A percentile compares a stretch with the other conserved stretches of the same genome.
These are phyloP conservation scores for Neltuma alba DNA, from an alignment of 306 rosid genomes.

Conservation along the genomic window DNA sequence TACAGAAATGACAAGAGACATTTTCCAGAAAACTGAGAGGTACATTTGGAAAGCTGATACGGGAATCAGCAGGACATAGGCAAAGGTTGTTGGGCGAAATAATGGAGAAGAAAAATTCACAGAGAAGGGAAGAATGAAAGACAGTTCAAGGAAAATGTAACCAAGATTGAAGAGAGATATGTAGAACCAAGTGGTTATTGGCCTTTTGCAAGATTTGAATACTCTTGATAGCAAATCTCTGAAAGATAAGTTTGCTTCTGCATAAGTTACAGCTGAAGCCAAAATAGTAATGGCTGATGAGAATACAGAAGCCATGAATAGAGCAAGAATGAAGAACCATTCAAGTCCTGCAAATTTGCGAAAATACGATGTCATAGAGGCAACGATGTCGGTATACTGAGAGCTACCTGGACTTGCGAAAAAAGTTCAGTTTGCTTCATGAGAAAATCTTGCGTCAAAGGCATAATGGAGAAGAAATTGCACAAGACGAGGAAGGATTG, in stretches of 20 bases:
- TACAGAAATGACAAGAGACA: constrained; percentile 35
- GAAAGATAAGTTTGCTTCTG: background rate
- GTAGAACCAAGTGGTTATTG: background rate
- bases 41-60: constrained; percentile 1
- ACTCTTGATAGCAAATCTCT: background rate
- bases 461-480: constrained; percentile 3
- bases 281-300: constrained; percentile 11
- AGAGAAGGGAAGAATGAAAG: background rate
- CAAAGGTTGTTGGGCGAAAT: background rate
- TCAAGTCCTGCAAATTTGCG: background rate
- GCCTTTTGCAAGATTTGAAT: background rate
- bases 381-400: background rate
- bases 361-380: background rate
- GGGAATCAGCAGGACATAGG: background rate
- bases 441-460: background rate
- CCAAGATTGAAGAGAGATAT: background rate
- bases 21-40: constrained; percentile 32
- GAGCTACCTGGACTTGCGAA: background rate
- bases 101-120: background rate
- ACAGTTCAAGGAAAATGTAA: background rate
- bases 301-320: background rate
- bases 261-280: background rate
- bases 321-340: constrained; percentile 27
- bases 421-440: background rate
- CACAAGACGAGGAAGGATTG: constrained; percentile 10